Base-by-base conservation (phyloP, 495 filamentous ascomycete genomes). In the Aspergillus biplanus region DNA sequence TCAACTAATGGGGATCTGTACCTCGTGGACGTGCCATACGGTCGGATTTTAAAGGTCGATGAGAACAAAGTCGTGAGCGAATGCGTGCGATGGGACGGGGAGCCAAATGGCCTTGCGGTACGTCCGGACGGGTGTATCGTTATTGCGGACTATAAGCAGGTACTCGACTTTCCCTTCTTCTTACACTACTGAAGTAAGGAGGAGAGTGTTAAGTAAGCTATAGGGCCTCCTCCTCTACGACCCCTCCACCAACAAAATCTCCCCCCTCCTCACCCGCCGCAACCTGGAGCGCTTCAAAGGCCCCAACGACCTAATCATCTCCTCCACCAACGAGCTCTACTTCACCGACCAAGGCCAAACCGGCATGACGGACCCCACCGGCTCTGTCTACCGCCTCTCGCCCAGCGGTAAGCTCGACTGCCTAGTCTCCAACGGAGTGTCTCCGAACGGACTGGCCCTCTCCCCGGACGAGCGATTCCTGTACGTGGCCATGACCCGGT, bases 261-360 rank as follows among this genome's bases (percentile, higher is more conserved):
- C 59, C 1, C 57, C 65, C 0, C 52, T 67, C 37, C 18, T 69
- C 18, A 64, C 63, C 18, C 67, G 70, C 5, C 70, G 70, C 12
- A 70, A 74, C 42, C 58, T 72, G 5, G 72, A 74, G 16, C 63
- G 72, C 11, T 72, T 74, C 68, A 74, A 72, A 64, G 72, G 72
- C 11, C 68, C 60, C 49, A 74, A 74, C 57, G 72, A 74, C 47
- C 65, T 74, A 53, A 64, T 69, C 13, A 49, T 74, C 11, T 63
- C 62, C 6, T 70, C 70, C 15, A 65, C 64, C 3, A 54, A 57
- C 42, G 64, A 69, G 31, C 62, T 74, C 18, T 74, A 69, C 49
- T 74, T 74, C 56, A 74, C 72, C 7, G 70, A 74, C 56, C 72
- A 74, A 64, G 72, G 72, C 3, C 69, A 71, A 42, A 75, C 72